Evolutionary conservation across 2,329 filamentous ascomycete species (phyloP).

Genomic region (Apiospora aurea): DNA sequence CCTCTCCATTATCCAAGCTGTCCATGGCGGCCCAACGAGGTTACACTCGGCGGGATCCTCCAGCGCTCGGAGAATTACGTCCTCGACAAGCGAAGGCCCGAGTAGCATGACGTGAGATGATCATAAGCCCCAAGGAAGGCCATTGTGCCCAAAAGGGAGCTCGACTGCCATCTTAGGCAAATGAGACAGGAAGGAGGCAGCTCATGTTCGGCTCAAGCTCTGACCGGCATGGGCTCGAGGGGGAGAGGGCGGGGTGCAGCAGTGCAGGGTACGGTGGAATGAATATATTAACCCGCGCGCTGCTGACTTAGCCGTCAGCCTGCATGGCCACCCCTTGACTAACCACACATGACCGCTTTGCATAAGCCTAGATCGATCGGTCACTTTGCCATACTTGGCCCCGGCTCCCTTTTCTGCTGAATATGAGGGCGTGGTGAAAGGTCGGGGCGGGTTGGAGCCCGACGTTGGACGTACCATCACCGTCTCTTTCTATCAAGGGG

Average conservation of each 20-base stretch:
- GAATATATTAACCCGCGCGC: neutral
- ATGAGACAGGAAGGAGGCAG: neutral
- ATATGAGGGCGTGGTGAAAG: neutral
- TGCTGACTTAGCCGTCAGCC: slow-evolving; percentile 8
- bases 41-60: neutral
- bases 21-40: neutral
- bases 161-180: slow-evolving; percentile 1
- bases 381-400: neutral
- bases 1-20: too few relatives aligned
- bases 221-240: neutral
- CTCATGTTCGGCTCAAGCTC: neutral
- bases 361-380: neutral
- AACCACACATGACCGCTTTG: neutral
- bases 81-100: neutral
- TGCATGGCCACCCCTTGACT: neutral
- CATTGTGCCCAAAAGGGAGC: neutral
- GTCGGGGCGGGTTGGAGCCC: too few relatives aligned
- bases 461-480: too few relatives aligned
- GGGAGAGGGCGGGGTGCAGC: slow-evolving; percentile 5
- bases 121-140: neutral
- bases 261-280: neutral
- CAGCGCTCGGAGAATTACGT: too few relatives aligned
- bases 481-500: too few relatives aligned
- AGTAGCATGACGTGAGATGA: neutral
- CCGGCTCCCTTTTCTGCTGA: neutral